A percentile compares a stretch with the other conserved stretches of the same genome.
phyloP scores from a whole-genome alignment of 768 basidiomycete species.

The Infundibulicybe gibba region DNA sequence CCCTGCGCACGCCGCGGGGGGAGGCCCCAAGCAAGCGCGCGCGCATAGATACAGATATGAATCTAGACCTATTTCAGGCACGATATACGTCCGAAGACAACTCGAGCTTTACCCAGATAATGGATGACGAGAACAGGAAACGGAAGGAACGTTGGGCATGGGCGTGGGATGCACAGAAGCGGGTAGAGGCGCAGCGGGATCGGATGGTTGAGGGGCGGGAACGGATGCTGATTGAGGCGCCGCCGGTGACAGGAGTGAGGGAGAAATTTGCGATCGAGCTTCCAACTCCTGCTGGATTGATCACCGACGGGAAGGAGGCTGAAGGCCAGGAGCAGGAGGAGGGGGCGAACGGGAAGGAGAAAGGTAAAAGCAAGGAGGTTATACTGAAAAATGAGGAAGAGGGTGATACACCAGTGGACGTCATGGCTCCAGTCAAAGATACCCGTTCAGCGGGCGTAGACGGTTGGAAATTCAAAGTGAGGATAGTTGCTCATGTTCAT shows the following conservation, averaged over 20 bases:
- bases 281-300: slow-evolving; percentile 51
- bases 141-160: slow-evolving; percentile 82
- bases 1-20: slow-evolving; percentile 40
- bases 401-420: slow-evolving; percentile 44
- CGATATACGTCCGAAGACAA: slow-evolving; percentile 97
- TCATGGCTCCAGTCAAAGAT: slow-evolving; percentile 80
- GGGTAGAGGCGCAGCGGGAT: slow-evolving; percentile 64
- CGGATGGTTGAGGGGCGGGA: slow-evolving; percentile 69
- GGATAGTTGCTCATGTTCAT: slow-evolving; percentile 1
- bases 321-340: slow-evolving; percentile 19
- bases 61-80: slow-evolving; percentile 85
- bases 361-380: slow-evolving; percentile 17
- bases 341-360: slow-evolving; percentile 12
- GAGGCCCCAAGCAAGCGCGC: slow-evolving; percentile 52
- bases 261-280: slow-evolving; percentile 66
- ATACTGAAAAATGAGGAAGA: slow-evolving; percentile 21
- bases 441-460: slow-evolving; percentile 69
- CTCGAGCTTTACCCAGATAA: slow-evolving; percentile 89
- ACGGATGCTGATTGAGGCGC: slow-evolving; percentile 68
- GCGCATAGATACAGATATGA: slow-evolving; percentile 58
- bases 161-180: slow-evolving; percentile 92
- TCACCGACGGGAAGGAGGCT: slow-evolving; percentile 32
- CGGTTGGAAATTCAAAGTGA: slow-evolving; percentile 80
- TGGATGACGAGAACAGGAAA: slow-evolving; percentile 84
- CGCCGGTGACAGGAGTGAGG: slow-evolving; percentile 56